These are phyloP conservation scores for Fusarium goolgardi DNA, from an alignment of 2,329 filamentous ascomycete species.

Conservation along the genomic window DNA sequence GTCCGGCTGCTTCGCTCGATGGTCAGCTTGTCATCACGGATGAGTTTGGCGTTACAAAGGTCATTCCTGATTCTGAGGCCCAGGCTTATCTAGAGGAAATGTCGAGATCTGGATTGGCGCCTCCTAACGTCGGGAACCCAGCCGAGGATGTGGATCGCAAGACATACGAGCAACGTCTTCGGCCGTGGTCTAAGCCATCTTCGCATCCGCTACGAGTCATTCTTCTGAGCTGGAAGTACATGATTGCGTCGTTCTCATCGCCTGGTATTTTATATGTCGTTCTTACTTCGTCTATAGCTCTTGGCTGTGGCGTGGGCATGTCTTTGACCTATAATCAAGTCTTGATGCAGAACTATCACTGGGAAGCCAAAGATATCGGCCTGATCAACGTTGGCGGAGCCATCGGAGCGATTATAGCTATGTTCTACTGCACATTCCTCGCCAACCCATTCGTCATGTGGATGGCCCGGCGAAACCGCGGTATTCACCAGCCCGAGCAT, in stretches of 20 bases:
- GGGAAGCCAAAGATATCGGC: conserved; percentile 13
- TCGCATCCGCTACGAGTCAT: conserved; percentile 1
- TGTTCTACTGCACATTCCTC: conserved; percentile 19
- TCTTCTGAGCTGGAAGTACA: conserved; percentile 22
- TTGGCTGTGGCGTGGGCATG: conserved; percentile 11
- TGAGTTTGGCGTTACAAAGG: conserved; percentile 17
- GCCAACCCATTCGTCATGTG: conserved; percentile 21
- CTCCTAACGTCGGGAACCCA: neutral
- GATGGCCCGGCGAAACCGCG: conserved; percentile 29
- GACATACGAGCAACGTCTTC: conserved; percentile 11
- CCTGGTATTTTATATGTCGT: conserved; percentile 18
- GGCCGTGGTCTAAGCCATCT: conserved; percentile 17
- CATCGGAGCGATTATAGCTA: conserved; percentile 5
- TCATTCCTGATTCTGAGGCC: conserved; percentile 16
- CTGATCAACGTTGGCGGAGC: conserved; percentile 14
- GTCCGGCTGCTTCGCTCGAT: conserved; percentile 18
- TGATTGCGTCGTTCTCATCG: neutral
- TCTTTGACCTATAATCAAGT: conserved; percentile 20
- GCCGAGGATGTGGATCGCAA: neutral
- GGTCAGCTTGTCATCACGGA: conserved; percentile 20
- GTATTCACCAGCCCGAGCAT: conserved; percentile 32
- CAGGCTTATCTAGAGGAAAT: conserved; percentile 19
- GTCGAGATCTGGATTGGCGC: conserved; percentile 1
- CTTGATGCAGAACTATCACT: conserved; percentile 14
- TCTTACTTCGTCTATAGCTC: conserved; percentile 13